A percentile compares a stretch with the other conserved stretches of the same genome.
Evolutionary conservation across 2,329 filamentous ascomycete species (phyloP).

Genomic region (Hymenoscyphus occultus): DNA sequence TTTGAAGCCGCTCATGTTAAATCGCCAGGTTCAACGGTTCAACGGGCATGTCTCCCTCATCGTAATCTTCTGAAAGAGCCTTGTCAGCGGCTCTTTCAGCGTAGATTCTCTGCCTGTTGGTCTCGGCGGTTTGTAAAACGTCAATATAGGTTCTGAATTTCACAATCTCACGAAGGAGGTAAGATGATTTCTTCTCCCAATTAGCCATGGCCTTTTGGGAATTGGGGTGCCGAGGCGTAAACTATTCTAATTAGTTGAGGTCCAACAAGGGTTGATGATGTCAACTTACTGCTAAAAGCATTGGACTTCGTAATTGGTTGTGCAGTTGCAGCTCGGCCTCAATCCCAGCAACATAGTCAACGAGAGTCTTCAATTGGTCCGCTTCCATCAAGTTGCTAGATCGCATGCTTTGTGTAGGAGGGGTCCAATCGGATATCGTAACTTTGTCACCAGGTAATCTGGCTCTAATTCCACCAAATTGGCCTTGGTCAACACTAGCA

Average conservation of each 20-base stretch:
- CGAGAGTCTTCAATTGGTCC: conserved; percentile 75
- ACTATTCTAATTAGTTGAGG: conserved; percentile 43
- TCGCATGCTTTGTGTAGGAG: conserved; percentile 87
- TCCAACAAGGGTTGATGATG: background rate
- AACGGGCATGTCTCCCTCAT: conserved; percentile 21
- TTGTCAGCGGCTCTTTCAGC: conserved; percentile 47
- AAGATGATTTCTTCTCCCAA: conserved; percentile 94
- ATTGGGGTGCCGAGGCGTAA: conserved; percentile 80
- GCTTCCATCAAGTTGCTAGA: conserved; percentile 73
- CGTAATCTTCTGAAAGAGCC: conserved; percentile 25
- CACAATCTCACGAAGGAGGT: conserved; percentile 88
- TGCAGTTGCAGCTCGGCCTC: conserved; percentile 83
- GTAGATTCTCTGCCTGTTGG: conserved; percentile 67
- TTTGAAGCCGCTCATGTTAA: background rate
- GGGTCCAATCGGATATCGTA: conserved; percentile 81
- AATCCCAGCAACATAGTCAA: conserved; percentile 77
- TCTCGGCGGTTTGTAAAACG: conserved; percentile 68
- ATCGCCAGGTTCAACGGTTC: conserved; percentile 10
- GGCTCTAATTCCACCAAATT: conserved; percentile 35
- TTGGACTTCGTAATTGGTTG: conserved; percentile 81
- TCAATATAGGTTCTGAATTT: conserved; percentile 97
- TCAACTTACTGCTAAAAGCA: conserved; percentile 70
- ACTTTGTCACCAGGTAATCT: conserved; percentile 83
- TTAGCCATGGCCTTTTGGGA: conserved; percentile 84
- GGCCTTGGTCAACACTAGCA: conserved; percentile 51